phyloP scores from a whole-genome alignment of 192 early-diverging fungal genomes.

The Coemansia erecta region DNA sequence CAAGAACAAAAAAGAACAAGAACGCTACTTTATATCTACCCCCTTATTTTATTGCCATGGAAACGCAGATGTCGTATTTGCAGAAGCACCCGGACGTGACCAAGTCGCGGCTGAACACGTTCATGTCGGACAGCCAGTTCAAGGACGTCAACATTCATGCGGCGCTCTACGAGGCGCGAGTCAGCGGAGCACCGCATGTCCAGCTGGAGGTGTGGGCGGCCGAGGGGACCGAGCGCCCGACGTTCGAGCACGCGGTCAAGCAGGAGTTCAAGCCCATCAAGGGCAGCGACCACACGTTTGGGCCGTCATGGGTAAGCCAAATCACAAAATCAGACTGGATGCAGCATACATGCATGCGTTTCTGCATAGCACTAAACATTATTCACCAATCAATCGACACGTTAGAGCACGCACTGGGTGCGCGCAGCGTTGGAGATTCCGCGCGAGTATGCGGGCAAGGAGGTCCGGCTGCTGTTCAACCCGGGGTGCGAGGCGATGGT shows the following conservation, averaged over 20 bases:
- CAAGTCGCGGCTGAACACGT: conserved; percentile 69
- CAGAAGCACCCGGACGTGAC: conserved; percentile 77
- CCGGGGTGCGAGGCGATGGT: conserved; percentile 84
- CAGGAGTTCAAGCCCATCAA: conserved; percentile 65
- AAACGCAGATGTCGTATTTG: conserved; percentile 40
- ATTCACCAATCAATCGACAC: background rate
- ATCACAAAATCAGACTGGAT: no score
- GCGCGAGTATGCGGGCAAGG: conserved; percentile 57
- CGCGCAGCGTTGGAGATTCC: conserved; percentile 73
- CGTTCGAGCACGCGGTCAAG: conserved; percentile 55
- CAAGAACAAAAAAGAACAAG: no score
- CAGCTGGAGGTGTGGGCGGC: conserved; percentile 54
- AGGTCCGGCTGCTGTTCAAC: conserved; percentile 87
- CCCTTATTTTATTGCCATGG: conserved; percentile 16
- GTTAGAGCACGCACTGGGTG: conserved; percentile 70
- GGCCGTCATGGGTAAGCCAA: conserved; percentile 76
- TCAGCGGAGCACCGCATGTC: conserved; percentile 45
- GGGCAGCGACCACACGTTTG: conserved; percentile 69
- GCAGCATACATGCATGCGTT: background rate
- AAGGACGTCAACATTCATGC: conserved; percentile 66
- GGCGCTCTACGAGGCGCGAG: conserved; percentile 51
- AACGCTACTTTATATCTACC: background rate
- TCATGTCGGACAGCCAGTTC: conserved; percentile 63
- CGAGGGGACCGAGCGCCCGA: conserved; percentile 51
- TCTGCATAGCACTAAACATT: no score